Evolutionary conservation across 1,284 basidiomycete species (phyloP).

Genomic region (Moesziomyces globuligerus): DNA sequence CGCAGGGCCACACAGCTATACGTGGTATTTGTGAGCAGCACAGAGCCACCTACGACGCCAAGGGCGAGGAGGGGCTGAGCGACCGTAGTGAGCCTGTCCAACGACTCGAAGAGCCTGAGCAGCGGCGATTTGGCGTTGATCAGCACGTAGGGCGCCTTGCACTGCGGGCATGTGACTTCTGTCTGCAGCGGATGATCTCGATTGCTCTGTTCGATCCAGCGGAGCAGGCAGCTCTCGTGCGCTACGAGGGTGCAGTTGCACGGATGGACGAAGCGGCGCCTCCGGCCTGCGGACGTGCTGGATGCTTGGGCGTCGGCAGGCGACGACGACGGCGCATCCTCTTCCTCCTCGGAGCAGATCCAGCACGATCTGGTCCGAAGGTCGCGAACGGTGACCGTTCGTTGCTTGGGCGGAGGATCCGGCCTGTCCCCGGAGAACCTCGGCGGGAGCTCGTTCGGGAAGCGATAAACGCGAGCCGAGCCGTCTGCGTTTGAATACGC

Average conservation of each 20-base stretch:
- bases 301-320: neutral
- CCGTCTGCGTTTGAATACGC: slow-evolving; percentile 28
- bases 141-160: slow-evolving; percentile 50
- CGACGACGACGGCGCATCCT: slow-evolving; percentile 16
- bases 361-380: slow-evolving; percentile 52
- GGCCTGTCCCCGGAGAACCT: slow-evolving; percentile 8
- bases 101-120: slow-evolving; percentile 39
- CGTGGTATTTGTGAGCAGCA: slow-evolving; percentile 46
- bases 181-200: slow-evolving; percentile 32
- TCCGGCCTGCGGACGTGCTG: slow-evolving; percentile 1
- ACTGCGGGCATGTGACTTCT: slow-evolving; percentile 53
- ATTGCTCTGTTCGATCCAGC: slow-evolving; percentile 54
- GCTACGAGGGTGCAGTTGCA: slow-evolving; percentile 62
- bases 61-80: slow-evolving; percentile 38
- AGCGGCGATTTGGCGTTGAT: slow-evolving; percentile 44
- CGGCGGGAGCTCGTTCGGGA: slow-evolving; percentile 28
- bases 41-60: slow-evolving; percentile 24
- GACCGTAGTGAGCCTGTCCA: slow-evolving; percentile 31
- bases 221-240: slow-evolving; percentile 56
- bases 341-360: slow-evolving; percentile 61
- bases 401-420: slow-evolving; percentile 16
- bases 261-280: slow-evolving; percentile 53
- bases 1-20: slow-evolving; percentile 57
- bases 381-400: slow-evolving; percentile 52
- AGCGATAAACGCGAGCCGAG: slow-evolving; percentile 35